phyloP scores from a whole-genome alignment of 1,284 basidiomycete species.

The Peniophora sp. region DNA sequence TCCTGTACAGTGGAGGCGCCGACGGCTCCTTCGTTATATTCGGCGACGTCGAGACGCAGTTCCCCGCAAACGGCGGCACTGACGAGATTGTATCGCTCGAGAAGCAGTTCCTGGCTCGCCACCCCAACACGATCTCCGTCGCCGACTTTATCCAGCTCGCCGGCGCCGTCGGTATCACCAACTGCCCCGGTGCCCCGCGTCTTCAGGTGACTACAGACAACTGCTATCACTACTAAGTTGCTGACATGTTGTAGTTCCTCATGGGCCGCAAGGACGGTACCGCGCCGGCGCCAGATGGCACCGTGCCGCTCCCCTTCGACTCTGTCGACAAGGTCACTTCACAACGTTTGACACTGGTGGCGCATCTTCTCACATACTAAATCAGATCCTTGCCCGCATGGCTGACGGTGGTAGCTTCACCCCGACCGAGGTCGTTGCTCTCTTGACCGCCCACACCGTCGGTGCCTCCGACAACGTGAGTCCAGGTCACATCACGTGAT shows the following conservation, averaged over 20 bases:
- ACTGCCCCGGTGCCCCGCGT: slow-evolving; percentile 21
- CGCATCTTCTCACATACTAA: slow-evolving; percentile 15
- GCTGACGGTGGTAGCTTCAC: slow-evolving; percentile 15
- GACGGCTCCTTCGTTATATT: slow-evolving; percentile 21
- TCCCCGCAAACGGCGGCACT: slow-evolving; percentile 19
- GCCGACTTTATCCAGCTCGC: slow-evolving; percentile 24
- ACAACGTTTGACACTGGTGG: not conserved
- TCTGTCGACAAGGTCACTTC: slow-evolving; percentile 1
- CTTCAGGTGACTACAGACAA: no score
- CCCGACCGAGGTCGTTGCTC: slow-evolving; percentile 18
- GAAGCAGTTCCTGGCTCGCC: slow-evolving; percentile 16
- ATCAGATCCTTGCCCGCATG: slow-evolving; percentile 19
- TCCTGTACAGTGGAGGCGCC: slow-evolving; percentile 14
- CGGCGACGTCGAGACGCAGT: slow-evolving; percentile 16
- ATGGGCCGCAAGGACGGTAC: slow-evolving; percentile 16
- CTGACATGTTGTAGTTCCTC: no score
- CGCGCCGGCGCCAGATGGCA: slow-evolving; percentile 15
- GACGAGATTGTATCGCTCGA: slow-evolving; percentile 21
- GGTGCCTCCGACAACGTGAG: slow-evolving; percentile 6
- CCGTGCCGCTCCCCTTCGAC: slow-evolving; percentile 20
- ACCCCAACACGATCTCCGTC: slow-evolving; percentile 17
- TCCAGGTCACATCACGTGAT: slow-evolving; percentile 15
- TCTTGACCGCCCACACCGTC: slow-evolving; percentile 16
- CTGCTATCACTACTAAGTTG: no score
- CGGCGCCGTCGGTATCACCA: slow-evolving; percentile 20